These are phyloP conservation scores for Phyllachora maydis DNA, from an alignment of 2,329 filamentous ascomycete genomes.

Conservation along the genomic window DNA sequence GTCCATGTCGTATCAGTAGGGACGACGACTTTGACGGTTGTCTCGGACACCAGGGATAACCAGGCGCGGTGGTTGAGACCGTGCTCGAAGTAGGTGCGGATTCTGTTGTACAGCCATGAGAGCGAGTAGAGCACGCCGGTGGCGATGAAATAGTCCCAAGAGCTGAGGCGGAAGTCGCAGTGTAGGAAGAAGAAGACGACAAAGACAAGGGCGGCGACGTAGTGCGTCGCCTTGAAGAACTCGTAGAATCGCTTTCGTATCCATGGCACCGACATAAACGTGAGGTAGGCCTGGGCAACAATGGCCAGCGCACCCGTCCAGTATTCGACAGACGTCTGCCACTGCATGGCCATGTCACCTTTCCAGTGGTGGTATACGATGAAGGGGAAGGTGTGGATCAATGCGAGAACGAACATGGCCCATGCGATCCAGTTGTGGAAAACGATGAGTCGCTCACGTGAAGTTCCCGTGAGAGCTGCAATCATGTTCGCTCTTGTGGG, in stretches of 20 bases:
- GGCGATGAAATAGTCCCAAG: conserved; percentile 41
- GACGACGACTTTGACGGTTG: conserved; percentile 19
- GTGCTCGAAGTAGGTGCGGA: conserved; percentile 25
- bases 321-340: conserved; percentile 22
- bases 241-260: conserved; percentile 34
- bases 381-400: conserved; percentile 39
- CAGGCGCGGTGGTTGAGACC: conserved; percentile 21
- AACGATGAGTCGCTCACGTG: conserved; percentile 35
- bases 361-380: conserved; percentile 27
- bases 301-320: conserved; percentile 34
- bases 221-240: conserved; percentile 37
- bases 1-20: conserved; percentile 20
- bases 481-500: conserved; percentile 35
- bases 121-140: conserved; percentile 27
- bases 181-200: conserved; percentile 39
- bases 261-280: conserved; percentile 26
- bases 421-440: conserved; percentile 32
- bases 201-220: conserved; percentile 28
- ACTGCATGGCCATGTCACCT: conserved; percentile 24
- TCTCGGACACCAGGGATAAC: conserved; percentile 16
- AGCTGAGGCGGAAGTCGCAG: conserved; percentile 30
- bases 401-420: conserved; percentile 31
- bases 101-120: conserved; percentile 20
- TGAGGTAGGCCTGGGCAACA: conserved; percentile 30
- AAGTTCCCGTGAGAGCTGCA: conserved; percentile 28